Percentiles rank a stretch among this genome's conserved stretches.
Conservation (phyloP, 768 basidiomycete species). For the Sarcodon sp. region DNA sequence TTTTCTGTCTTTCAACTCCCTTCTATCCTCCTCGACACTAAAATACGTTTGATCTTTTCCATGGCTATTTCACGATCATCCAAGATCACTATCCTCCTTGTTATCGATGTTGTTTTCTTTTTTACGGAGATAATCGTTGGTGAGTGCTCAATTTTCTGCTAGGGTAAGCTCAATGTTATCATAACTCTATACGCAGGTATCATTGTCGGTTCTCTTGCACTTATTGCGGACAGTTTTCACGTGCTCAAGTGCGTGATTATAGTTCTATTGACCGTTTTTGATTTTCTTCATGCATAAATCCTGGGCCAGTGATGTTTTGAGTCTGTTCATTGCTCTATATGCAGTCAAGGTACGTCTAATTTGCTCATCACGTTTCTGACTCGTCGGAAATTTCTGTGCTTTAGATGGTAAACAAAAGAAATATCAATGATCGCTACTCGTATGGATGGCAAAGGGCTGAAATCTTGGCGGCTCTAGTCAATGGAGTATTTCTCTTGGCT, state of each 20-base stretch:
- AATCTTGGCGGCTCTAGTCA: conserved; percentile 88
- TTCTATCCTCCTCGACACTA: no score
- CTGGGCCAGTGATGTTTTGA: conserved; percentile 80
- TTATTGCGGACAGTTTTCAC: conserved; percentile 95
- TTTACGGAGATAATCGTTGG: conserved; percentile 76
- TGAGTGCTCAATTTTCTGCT: conserved; percentile 15
- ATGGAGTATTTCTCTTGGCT: conserved; percentile 94
- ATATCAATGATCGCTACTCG: conserved; percentile 68
- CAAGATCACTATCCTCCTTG: conserved; percentile 62
- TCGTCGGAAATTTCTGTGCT: neutral
- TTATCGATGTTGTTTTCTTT: conserved; percentile 82
- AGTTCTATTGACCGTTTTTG: neutral
- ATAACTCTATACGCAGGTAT: conserved; percentile 42
- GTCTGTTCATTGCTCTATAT: conserved; percentile 88
- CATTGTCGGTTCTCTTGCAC: conserved; percentile 87
- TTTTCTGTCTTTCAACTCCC: no score
- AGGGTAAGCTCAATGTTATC: neutral
- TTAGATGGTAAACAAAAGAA: conserved; percentile 51
- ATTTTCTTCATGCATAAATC: no score
- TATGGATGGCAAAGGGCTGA: conserved; percentile 99
- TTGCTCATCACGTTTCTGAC: conserved; percentile 1
- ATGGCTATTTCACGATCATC: conserved; percentile 50
- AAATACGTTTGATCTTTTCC: conserved; percentile 2
- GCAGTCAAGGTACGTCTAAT: conserved; percentile 60
- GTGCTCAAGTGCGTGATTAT: conserved; percentile 78